Conservation (phyloP, 371 early-diverging fungal genomes). For the Funneliformis caledonium region DNA sequence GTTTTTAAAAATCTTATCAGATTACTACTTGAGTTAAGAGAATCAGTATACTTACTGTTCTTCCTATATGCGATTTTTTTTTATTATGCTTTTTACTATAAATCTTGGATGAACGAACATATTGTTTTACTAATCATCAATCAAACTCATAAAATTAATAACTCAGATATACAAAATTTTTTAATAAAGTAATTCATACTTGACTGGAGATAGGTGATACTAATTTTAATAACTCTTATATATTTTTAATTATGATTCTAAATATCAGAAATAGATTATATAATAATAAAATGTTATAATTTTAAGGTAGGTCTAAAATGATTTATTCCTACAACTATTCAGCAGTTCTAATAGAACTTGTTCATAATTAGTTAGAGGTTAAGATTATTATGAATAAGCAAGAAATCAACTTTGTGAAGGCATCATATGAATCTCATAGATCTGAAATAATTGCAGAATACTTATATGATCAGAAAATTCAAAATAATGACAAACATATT, state of each 20-base stretch:
- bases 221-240: background rate
- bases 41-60: constrained; percentile 16
- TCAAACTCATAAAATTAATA: no score
- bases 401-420: background rate
- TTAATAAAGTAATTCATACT: background rate
- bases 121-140: background rate
- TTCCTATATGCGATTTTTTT: background rate
- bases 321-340: background rate
- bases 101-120: background rate
- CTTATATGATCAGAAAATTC: background rate
- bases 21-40: background rate
- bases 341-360: background rate
- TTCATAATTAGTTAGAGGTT: background rate
- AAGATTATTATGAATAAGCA: background rate
- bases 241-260: background rate
- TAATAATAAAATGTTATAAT: no score
- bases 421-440: background rate
- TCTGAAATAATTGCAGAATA: background rate
- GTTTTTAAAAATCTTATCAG: constrained; percentile 5
- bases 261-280: background rate
- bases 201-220: background rate
- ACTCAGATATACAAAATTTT: background rate
- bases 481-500: no score
- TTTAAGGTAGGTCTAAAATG: no score
- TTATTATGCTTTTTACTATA: background rate